A percentile compares a stretch with the other conserved stretches of the same genome.
phyloP scores from a whole-genome alignment of 192 early-diverging fungal species.

The Coemansia sp. region DNA sequence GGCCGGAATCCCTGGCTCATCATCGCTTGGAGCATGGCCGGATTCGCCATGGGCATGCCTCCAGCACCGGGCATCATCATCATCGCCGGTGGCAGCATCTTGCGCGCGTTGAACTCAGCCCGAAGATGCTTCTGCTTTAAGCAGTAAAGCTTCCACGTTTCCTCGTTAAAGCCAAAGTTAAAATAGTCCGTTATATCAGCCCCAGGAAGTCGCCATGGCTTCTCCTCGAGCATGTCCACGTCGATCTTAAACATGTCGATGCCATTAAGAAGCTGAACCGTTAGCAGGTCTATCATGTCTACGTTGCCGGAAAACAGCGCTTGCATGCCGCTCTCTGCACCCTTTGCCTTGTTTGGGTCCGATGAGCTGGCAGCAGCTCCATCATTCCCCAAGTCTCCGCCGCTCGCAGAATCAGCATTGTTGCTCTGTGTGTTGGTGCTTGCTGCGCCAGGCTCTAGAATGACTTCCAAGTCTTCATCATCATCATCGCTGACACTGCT shows the following conservation, averaged over 20 bases:
- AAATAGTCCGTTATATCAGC: slow-evolving; percentile 99
- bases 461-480: slow-evolving; percentile 38
- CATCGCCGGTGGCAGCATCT: slow-evolving; percentile 55
- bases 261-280: slow-evolving; percentile 60
- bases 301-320: slow-evolving; percentile 30
- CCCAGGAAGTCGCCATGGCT: slow-evolving; percentile 90
- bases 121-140: slow-evolving; percentile 88
- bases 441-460: slow-evolving; percentile 37
- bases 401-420: not conserved
- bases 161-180: slow-evolving; percentile 98
- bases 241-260: slow-evolving; percentile 86
- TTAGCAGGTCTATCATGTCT: slow-evolving; percentile 42
- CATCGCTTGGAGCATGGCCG: slow-evolving; percentile 39
- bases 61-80: slow-evolving; percentile 43
- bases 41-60: slow-evolving; percentile 32
- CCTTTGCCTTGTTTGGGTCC: slow-evolving; percentile 8
- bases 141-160: slow-evolving; percentile 92
- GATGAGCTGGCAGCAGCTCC: not conserved
- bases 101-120: slow-evolving; percentile 62
- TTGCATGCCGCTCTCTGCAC: slow-evolving; percentile 15
- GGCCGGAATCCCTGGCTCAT: slow-evolving; percentile 28
- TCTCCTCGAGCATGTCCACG: slow-evolving; percentile 90
- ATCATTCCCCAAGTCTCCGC: not conserved
- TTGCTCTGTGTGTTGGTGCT: slow-evolving; percentile 12
- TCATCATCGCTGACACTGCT: slow-evolving; percentile 7